Conservation (phyloP, 768 basidiomycete species). For the Leccinum truebloodii region DNA sequence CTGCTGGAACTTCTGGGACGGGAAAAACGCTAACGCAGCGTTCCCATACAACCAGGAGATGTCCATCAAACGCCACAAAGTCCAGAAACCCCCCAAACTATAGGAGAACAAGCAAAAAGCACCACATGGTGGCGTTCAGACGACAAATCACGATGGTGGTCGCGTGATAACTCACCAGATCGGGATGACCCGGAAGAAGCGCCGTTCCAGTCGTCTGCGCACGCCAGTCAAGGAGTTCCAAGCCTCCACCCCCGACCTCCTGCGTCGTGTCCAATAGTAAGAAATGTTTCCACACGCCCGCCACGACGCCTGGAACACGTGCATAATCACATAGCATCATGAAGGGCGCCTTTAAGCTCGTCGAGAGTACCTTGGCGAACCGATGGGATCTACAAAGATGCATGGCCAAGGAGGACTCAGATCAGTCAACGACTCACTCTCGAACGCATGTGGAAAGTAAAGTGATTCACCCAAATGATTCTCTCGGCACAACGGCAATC, state of each 20-base stretch:
- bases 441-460: neutral
- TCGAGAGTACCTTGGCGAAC: constrained; percentile 22
- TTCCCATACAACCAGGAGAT: constrained; percentile 32
- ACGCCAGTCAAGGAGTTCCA: constrained; percentile 34
- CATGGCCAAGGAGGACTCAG: neutral
- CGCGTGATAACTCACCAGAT: constrained; percentile 21
- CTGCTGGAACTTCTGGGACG: constrained; percentile 22
- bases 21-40: constrained; percentile 28
- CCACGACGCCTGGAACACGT: constrained; percentile 24
- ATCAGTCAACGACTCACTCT: neutral
- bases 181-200: constrained; percentile 22
- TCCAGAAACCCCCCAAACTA: constrained; percentile 30
- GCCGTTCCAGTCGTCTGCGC: constrained; percentile 25
- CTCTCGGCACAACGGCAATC: constrained; percentile 24
- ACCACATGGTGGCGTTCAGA: neutral
- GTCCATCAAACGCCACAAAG: constrained; percentile 24
- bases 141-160: neutral
- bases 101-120: no score
- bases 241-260: constrained; percentile 17
- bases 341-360: constrained; percentile 25
- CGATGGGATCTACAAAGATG: constrained; percentile 9
- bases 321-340: constrained; percentile 24
- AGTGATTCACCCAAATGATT: constrained; percentile 4
- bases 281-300: constrained; percentile 25
- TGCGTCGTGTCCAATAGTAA: constrained; percentile 26